Evolutionary conservation across 768 basidiomycete genomes (phyloP).

Genomic region (Mycena capillaripes): DNA sequence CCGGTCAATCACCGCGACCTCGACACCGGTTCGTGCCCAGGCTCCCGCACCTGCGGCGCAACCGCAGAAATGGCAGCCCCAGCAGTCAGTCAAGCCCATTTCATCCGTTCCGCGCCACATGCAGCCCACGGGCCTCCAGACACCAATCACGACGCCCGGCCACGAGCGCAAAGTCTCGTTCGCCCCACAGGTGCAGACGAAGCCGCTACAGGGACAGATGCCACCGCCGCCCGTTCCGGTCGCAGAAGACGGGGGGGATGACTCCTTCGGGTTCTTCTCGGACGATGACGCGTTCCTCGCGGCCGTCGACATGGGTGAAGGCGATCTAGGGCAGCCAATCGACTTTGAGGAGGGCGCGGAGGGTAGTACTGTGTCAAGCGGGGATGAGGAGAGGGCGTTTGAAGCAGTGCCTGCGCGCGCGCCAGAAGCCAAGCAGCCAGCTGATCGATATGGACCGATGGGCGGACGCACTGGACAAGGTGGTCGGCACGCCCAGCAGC

Average conservation of each 20-base stretch:
- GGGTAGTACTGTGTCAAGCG: constrained; percentile 38
- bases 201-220: constrained; percentile 28
- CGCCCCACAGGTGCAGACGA: constrained; percentile 24
- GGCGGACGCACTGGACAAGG: constrained; percentile 18
- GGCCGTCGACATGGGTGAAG: constrained; percentile 64
- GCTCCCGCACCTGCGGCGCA: constrained; percentile 19
- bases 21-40: constrained; percentile 20
- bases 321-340: constrained; percentile 60
- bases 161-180: constrained; percentile 35
- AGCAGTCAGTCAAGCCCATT: constrained; percentile 26
- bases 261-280: constrained; percentile 70
- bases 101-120: constrained; percentile 31
- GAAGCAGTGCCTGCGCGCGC: no score
- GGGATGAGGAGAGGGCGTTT: constrained; percentile 31
- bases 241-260: constrained; percentile 41
- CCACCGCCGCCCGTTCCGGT: not conserved
- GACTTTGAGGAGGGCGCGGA: constrained; percentile 58
- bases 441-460: constrained; percentile 28
- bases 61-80: constrained; percentile 27
- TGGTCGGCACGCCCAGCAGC: not conserved
- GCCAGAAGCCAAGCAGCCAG: constrained; percentile 2
- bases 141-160: constrained; percentile 33
- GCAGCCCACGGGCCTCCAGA: constrained; percentile 31
- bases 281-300: constrained; percentile 80
- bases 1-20: not conserved